phyloP scores from a whole-genome alignment of 23 red algal genomes.

The Chondrus crispus region DNA sequence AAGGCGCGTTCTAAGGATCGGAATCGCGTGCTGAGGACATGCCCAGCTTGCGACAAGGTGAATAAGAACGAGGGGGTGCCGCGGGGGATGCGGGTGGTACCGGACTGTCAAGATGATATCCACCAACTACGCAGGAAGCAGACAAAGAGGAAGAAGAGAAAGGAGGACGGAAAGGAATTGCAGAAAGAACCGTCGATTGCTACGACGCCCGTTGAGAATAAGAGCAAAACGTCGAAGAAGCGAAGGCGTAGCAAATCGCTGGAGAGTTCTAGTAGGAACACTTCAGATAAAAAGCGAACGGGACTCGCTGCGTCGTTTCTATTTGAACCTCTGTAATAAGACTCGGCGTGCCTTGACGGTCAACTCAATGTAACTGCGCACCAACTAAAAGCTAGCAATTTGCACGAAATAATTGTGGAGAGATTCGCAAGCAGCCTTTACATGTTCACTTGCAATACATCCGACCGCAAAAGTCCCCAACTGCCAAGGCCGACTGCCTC shows the following conservation, averaged over 20 bases:
- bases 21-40: constrained; percentile 14
- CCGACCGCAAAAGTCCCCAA: too few species aligned
- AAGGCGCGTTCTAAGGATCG: background rate
- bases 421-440: background rate
- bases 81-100: background rate
- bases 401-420: background rate
- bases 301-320: constrained; percentile 24
- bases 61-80: background rate
- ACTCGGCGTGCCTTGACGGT: background rate
- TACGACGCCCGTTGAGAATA: background rate
- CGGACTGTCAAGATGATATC: background rate
- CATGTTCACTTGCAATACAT: background rate
- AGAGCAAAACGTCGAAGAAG: background rate
- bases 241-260: background rate
- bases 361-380: background rate
- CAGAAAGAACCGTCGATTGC: background rate
- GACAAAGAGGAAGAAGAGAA: background rate
- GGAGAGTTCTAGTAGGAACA: background rate
- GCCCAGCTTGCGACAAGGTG: background rate
- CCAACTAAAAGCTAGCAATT: background rate
- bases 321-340: constrained; percentile 31
- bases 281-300: background rate
- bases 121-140: background rate
- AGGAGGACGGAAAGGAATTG: background rate
- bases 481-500: too few species aligned